These are phyloP conservation scores for Grifola frondosa DNA, from an alignment of 1,284 basidiomycete genomes.

Conservation along the genomic window DNA sequence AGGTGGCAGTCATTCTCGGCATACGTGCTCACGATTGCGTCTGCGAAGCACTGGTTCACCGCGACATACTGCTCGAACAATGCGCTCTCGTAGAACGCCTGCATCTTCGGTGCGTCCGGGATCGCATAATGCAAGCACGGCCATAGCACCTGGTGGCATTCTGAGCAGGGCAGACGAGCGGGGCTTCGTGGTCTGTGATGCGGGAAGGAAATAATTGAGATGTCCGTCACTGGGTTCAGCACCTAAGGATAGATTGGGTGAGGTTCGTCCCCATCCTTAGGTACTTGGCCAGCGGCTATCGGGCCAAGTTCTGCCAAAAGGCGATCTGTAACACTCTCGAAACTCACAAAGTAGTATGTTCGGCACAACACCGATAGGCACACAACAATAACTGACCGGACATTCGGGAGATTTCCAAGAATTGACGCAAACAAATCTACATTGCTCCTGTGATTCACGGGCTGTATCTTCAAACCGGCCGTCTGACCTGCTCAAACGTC, in stretches of 20 bases:
- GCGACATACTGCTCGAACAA: constrained; percentile 79
- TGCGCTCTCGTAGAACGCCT: constrained; percentile 75
- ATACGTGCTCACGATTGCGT: constrained; percentile 71
- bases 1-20: constrained; percentile 86
- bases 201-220: too few species aligned
- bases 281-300: constrained; percentile 69
- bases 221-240: too few species aligned
- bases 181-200: too few species aligned
- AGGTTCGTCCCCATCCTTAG: constrained; percentile 80
- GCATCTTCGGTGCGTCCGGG: constrained; percentile 83
- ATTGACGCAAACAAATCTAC: constrained; percentile 82
- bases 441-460: constrained; percentile 76
- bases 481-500: constrained; percentile 83
- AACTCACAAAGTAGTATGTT: constrained; percentile 43
- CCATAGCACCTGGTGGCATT: constrained; percentile 91
- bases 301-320: constrained; percentile 79
- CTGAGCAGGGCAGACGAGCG: too few species aligned
- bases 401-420: constrained; percentile 77
- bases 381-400: constrained; percentile 52
- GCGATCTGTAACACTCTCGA: constrained; percentile 84
- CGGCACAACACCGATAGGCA: background rate
- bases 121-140: constrained; percentile 86
- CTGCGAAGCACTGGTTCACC: constrained; percentile 84
- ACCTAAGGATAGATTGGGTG: too few species aligned
- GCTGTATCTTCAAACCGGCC: constrained; percentile 66